Evolutionary conservation across 352 stramenopile species (phyloP).

Genomic region (Phytophthora parvispora): DNA sequence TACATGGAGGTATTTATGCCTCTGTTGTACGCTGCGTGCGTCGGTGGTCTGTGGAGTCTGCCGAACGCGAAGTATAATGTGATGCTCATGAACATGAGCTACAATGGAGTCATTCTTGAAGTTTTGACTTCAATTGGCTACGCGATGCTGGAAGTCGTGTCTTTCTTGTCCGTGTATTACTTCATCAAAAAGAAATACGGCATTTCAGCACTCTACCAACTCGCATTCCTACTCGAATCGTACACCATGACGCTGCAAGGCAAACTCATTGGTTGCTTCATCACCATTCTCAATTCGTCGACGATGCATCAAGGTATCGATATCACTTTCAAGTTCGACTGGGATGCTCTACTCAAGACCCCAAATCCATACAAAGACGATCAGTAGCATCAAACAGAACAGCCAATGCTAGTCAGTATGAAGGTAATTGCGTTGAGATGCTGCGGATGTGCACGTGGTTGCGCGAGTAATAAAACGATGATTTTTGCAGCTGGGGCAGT

Average conservation of each 20-base stretch:
- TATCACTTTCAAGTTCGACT: constrained; percentile 22
- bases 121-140: constrained; percentile 5
- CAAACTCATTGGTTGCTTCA: constrained; percentile 32
- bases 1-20: constrained; percentile 48
- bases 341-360: constrained; percentile 11
- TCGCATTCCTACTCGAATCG: constrained; percentile 46
- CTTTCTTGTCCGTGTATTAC: constrained; percentile 26
- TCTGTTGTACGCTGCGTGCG: constrained; percentile 30
- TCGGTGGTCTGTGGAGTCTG: constrained; percentile 16
- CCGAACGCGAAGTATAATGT: constrained; percentile 29
- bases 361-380: constrained; percentile 2
- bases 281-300: constrained; percentile 22
- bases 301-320: constrained; percentile 27
- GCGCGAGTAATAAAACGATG: too few species aligned
- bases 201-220: constrained; percentile 31
- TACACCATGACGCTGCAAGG: constrained; percentile 32
- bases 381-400: background rate
- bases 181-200: constrained; percentile 38
- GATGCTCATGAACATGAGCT: constrained; percentile 17
- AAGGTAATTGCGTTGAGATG: too few species aligned
- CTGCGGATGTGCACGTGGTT: too few species aligned
- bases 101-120: constrained; percentile 3
- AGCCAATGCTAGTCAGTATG: background rate
- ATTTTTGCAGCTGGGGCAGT: too few species aligned
- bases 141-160: constrained; percentile 21